Percentiles rank a stretch among this genome's conserved stretches.
Evolutionary conservation across 306 rosid species (phyloP).

Genomic region (Dalbergia cultrata): DNA sequence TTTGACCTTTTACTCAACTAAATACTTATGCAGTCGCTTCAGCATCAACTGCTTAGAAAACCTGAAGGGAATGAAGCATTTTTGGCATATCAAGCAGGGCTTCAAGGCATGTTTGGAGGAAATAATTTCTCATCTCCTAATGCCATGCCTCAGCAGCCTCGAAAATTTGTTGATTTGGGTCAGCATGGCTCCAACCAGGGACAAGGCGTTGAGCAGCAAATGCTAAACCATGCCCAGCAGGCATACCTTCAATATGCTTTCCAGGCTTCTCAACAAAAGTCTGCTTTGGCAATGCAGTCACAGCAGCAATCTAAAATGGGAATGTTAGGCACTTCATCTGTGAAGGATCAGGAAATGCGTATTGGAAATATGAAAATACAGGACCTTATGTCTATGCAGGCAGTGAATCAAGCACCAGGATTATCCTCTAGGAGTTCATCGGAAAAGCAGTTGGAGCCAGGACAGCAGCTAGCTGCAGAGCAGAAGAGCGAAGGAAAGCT

Average conservation of each 20-base stretch:
- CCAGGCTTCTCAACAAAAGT: slow-evolving; percentile 82
- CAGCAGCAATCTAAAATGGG: slow-evolving; percentile 89
- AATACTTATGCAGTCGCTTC: slow-evolving; percentile 70
- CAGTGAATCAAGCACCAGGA: slow-evolving; percentile 66
- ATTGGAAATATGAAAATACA: slow-evolving; percentile 81
- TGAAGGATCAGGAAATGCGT: slow-evolving; percentile 85
- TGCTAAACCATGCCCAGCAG: slow-evolving; percentile 74
- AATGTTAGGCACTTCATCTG: slow-evolving; percentile 66
- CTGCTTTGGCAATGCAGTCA: slow-evolving; percentile 79
- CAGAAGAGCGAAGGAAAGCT: slow-evolving; percentile 73
- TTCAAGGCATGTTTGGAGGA: slow-evolving; percentile 72
- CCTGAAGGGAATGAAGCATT: slow-evolving; percentile 88
- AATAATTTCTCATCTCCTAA: slow-evolving; percentile 71
- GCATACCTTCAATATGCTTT: slow-evolving; percentile 87
- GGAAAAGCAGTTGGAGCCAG: slow-evolving; percentile 81
- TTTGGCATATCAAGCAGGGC: slow-evolving; percentile 78
- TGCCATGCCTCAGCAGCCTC: slow-evolving; percentile 81
- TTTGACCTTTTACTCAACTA: slow-evolving; percentile 36
- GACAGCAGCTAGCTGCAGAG: slow-evolving; percentile 70
- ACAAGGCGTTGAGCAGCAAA: slow-evolving; percentile 84
- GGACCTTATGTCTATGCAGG: slow-evolving; percentile 77
- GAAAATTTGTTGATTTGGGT: slow-evolving; percentile 72
- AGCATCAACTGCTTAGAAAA: slow-evolving; percentile 81
- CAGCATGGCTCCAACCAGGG: slow-evolving; percentile 78
- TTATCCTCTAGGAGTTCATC: slow-evolving; percentile 68